A percentile compares a stretch with the other conserved stretches of the same genome.
These are phyloP conservation scores for Corylus heterophylla DNA, from an alignment of 306 rosid species.

Conservation along the genomic window DNA sequence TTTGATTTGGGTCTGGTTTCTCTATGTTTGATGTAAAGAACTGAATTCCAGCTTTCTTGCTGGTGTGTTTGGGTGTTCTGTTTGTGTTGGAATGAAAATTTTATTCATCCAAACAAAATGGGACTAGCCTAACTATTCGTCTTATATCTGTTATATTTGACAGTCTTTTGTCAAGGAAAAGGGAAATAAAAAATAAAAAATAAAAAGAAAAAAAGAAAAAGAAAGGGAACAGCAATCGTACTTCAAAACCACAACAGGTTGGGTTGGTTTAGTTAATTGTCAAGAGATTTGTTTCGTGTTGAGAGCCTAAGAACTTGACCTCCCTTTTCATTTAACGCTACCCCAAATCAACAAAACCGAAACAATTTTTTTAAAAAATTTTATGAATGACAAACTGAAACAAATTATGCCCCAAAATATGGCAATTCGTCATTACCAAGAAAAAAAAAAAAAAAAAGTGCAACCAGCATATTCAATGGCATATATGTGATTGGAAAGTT, in stretches of 20 bases:
- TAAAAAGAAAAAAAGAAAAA: not conserved
- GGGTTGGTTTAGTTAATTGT: not conserved
- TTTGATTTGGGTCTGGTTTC: too few relatives aligned
- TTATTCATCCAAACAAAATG: too few relatives aligned
- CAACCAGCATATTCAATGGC: not conserved
- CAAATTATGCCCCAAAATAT: not conserved
- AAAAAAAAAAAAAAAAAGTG: not conserved
- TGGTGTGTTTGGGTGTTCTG: too few relatives aligned
- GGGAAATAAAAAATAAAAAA: not conserved
- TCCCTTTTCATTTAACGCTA: not conserved
- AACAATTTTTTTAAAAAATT: not conserved
- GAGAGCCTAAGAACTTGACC: not conserved
- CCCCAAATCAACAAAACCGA: conserved; percentile 2
- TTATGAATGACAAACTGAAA: not conserved
- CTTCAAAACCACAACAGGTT: not conserved
- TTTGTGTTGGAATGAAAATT: too few relatives aligned
- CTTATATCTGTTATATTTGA: not conserved
- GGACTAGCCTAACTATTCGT: not conserved
- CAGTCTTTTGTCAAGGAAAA: not conserved
- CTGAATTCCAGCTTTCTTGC: too few relatives aligned
- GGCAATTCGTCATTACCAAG: not conserved
- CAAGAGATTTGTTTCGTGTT: not conserved
- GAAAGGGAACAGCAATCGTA: not conserved
- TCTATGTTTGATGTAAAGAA: too few relatives aligned
- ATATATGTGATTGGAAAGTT: not conserved